These are phyloP conservation scores for Cantharellus anzutake DNA, from an alignment of 768 basidiomycete species.

Conservation along the genomic window DNA sequence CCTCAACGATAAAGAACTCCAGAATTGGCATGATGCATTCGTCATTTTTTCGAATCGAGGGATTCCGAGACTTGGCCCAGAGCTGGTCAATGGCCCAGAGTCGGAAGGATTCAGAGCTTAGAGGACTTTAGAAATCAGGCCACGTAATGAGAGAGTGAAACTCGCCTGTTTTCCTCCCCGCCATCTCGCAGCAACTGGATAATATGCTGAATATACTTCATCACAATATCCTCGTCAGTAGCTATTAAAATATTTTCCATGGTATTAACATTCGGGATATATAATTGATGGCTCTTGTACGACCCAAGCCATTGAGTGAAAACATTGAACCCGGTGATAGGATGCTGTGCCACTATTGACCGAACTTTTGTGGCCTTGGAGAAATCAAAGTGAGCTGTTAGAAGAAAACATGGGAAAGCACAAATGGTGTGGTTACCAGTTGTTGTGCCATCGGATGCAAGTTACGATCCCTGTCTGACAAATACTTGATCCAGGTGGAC, in stretches of 20 bases:
- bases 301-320: constrained; percentile 70
- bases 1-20: constrained; percentile 67
- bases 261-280: constrained; percentile 85
- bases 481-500: constrained; percentile 92
- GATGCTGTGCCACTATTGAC: constrained; percentile 49
- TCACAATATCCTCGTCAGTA: constrained; percentile 56
- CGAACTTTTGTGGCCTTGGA: constrained; percentile 57
- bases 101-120: constrained; percentile 21
- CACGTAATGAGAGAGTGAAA: not conserved
- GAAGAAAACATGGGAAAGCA: not conserved
- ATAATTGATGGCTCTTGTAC: constrained; percentile 75
- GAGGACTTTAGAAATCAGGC: constrained; percentile 12
- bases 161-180: constrained; percentile 12
- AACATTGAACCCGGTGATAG: constrained; percentile 64
- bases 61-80: constrained; percentile 55
- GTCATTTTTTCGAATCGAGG: constrained; percentile 61
- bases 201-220: constrained; percentile 55
- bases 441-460: constrained; percentile 76
- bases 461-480: constrained; percentile 73
- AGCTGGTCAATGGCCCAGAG: constrained; percentile 82
- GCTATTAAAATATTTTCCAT: constrained; percentile 65
- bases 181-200: constrained; percentile 38
- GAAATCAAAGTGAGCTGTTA: not conserved
- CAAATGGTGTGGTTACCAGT: constrained; percentile 32
- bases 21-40: constrained; percentile 55